phyloP scores from a whole-genome alignment of 2,329 filamentous ascomycete genomes.

The Aspergillus pseudoterreus region DNA sequence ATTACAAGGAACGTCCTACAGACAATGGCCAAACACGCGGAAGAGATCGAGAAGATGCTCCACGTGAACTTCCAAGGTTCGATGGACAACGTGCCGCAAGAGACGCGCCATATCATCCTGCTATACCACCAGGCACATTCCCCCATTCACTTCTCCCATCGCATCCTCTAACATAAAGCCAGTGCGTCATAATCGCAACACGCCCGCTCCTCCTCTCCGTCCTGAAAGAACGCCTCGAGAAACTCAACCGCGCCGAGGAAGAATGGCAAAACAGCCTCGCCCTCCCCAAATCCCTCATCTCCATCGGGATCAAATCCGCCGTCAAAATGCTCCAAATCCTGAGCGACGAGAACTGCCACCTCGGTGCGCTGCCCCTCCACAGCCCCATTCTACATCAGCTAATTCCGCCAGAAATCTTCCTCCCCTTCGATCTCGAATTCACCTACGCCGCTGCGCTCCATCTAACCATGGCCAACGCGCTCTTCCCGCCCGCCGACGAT shows the following conservation, averaged over 20 bases:
- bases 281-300: constrained; percentile 35
- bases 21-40: constrained; percentile 34
- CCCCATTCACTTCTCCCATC: background rate
- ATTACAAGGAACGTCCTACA: constrained; percentile 35
- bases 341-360: constrained; percentile 30
- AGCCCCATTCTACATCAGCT: background rate
- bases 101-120: constrained; percentile 36
- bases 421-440: constrained; percentile 40
- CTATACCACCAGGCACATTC: constrained; percentile 37
- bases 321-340: constrained; percentile 40
- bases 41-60: constrained; percentile 39
- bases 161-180: background rate
- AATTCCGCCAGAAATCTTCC: constrained; percentile 29
- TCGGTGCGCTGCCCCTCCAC: constrained; percentile 25
- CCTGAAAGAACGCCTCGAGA: constrained; percentile 35
- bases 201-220: constrained; percentile 38
- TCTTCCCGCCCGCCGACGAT: constrained; percentile 31
- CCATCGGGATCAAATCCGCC: constrained; percentile 41
- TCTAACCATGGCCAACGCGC: constrained; percentile 34
- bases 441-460: constrained; percentile 34
- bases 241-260: constrained; percentile 21
- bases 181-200: constrained; percentile 40
- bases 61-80: constrained; percentile 32
- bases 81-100: constrained; percentile 34
- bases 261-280: constrained; percentile 32